Conservation (phyloP, 73 alveolate genomes). For the Blepharisma stoltei region DNA sequence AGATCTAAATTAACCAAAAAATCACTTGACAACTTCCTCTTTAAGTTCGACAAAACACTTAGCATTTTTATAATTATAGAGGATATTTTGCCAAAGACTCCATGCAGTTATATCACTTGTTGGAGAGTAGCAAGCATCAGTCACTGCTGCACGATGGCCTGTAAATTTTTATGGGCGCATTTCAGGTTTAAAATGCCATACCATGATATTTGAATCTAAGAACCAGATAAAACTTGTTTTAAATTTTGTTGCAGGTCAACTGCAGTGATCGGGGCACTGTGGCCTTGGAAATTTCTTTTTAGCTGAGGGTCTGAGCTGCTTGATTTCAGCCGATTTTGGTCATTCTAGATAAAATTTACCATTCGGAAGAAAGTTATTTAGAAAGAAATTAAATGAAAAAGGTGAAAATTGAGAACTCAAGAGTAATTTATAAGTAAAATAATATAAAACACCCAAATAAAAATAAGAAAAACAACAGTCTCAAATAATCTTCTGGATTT, state of each 20-base stretch:
- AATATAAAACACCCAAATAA: no score
- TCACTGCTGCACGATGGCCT: constrained; percentile 94
- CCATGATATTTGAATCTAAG: constrained; percentile 72
- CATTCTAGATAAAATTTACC: no score
- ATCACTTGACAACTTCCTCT: no score
- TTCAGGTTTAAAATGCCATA: constrained; percentile 62
- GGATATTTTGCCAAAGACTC: constrained; percentile 90
- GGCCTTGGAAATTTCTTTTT: constrained; percentile 90
- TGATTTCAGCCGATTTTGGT: constrained; percentile 56
- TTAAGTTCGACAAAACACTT: no score
- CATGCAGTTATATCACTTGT: constrained; percentile 86
- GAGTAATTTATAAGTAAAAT: no score
- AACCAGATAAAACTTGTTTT: constrained; percentile 64
- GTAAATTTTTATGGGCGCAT: constrained; percentile 63
- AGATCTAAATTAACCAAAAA: no score
- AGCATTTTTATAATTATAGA: no score
- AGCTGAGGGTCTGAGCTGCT: constrained; percentile 89
- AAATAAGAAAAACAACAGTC: no score
- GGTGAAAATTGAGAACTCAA: no score
- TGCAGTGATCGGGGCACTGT: constrained; percentile 67
- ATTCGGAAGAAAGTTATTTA: no score
- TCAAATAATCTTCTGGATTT: no score
- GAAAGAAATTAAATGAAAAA: no score
- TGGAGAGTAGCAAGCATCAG: constrained; percentile 78
- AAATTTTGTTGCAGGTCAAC: constrained; percentile 78